A percentile compares a stretch with the other conserved stretches of the same genome.
These are phyloP conservation scores for Fusarium bulbicola DNA, from an alignment of 2,329 filamentous ascomycete genomes.

Conservation along the genomic window DNA sequence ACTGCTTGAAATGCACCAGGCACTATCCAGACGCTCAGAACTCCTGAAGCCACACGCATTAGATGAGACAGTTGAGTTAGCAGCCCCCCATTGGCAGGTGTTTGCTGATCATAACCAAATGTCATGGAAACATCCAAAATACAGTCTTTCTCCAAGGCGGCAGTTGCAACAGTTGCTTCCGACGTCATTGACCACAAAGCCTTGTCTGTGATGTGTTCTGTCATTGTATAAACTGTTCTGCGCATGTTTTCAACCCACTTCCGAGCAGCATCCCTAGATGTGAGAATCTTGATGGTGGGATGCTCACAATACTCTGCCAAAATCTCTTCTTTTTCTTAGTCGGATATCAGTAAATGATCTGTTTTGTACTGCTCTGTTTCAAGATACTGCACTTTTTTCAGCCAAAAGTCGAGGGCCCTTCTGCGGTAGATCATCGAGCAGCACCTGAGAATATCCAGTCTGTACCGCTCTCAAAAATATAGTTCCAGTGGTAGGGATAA, in stretches of 20 bases:
- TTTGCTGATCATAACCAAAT: accelerated
- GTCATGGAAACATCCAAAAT: accelerated
- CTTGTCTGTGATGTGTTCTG: accelerated
- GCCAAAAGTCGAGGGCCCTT: neutral
- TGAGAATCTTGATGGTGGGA: accelerated
- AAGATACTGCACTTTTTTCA: accelerated
- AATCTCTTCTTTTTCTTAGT: neutral
- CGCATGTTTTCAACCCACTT: accelerated
- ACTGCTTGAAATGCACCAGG: neutral
- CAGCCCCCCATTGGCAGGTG: accelerated
- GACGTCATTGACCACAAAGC: accelerated
- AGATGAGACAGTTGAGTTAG: neutral
- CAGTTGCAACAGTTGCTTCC: neutral
- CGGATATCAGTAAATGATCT: accelerated
- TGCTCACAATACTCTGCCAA: accelerated
- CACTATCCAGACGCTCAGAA: neutral
- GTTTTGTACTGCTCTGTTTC: neutral
- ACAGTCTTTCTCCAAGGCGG: accelerated
- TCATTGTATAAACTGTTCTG: neutral
- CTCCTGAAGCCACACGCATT: neutral
- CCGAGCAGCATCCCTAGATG: accelerated
- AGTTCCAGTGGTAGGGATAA: neutral
- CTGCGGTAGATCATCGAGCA: neutral
- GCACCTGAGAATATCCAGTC: neutral
- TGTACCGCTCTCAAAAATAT: neutral